These are phyloP conservation scores for Vitis hybrid DNA, from an alignment of 177 flowering plant species.

Conservation along the genomic window DNA sequence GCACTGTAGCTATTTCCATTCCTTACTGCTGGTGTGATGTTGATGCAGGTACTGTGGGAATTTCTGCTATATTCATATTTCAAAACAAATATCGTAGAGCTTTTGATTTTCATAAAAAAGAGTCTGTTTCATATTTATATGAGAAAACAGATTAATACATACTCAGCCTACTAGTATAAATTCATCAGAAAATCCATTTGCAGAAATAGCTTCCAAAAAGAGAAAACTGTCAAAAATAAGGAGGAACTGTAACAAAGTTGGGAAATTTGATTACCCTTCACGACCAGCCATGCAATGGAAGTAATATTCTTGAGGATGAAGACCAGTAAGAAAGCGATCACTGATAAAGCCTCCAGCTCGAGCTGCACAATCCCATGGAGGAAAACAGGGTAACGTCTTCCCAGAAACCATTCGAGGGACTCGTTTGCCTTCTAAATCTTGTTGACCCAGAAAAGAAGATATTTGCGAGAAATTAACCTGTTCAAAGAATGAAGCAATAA, in stretches of 20 bases:
- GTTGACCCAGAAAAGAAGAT: constrained; percentile 89
- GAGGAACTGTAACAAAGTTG: background rate
- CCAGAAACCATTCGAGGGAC: constrained; percentile 99
- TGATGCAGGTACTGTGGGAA: too few species aligned
- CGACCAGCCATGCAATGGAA: constrained; percentile 99
- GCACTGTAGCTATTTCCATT: too few species aligned
- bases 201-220: background rate
- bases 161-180: background rate
- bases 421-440: constrained; percentile 93
- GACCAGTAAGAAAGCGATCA: constrained; percentile 91
- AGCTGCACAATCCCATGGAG: constrained; percentile 87
- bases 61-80: too few species aligned
- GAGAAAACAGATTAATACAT: background rate
- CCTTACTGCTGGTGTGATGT: too few species aligned
- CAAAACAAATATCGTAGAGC: too few species aligned
- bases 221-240: background rate
- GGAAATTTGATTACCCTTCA: constrained; percentile 68
- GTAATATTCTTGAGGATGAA: constrained; percentile 95
- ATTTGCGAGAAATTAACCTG: constrained; percentile 96
- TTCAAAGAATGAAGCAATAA: constrained; percentile 6
- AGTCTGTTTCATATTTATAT: too few species aligned
- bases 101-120: too few species aligned
- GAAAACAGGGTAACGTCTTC: constrained; percentile 90
- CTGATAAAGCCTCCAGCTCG: constrained; percentile 93
- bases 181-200: constrained; percentile 2